These are phyloP conservation scores for Tuber indicum DNA, from an alignment of 495 filamentous ascomycete species.

Conservation along the genomic window DNA sequence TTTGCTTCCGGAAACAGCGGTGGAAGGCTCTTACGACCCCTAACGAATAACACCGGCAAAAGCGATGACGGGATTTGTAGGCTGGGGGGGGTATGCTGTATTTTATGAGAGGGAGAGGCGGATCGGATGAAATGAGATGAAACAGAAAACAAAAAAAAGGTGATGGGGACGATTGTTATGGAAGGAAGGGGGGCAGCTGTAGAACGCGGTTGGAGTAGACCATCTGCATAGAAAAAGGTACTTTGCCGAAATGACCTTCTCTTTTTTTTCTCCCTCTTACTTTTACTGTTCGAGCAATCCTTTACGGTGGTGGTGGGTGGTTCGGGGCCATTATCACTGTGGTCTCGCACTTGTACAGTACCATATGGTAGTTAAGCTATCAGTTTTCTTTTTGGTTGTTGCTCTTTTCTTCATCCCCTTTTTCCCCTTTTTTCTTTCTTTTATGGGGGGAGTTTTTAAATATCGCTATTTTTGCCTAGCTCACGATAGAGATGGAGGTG, in stretches of 20 bases:
- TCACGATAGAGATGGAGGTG: background rate
- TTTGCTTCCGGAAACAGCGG: background rate
- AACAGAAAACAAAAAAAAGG: background rate
- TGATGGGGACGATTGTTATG: background rate
- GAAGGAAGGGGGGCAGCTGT: constrained; percentile 34
- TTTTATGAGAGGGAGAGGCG: background rate
- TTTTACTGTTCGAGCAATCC: background rate
- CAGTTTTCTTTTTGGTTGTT: background rate
- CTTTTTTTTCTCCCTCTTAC: background rate
- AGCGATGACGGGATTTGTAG: background rate
- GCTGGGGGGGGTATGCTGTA: background rate
- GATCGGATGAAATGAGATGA: background rate
- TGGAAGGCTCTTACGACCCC: background rate
- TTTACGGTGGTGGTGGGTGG: background rate
- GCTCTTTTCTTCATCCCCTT: background rate
- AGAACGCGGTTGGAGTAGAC: constrained; percentile 11
- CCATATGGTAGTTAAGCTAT: background rate
- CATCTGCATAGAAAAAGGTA: constrained; percentile 14
- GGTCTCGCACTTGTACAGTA: background rate
- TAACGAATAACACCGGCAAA: background rate
- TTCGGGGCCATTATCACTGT: background rate
- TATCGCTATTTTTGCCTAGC: background rate
- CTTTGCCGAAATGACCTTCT: background rate
- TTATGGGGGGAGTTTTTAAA: background rate
- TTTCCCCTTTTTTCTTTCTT: background rate